A percentile compares a stretch with the other conserved stretches of the same genome.
Evolutionary conservation across 23 red algal genomes (phyloP).

Genomic region (Gracilaria gracilis): DNA sequence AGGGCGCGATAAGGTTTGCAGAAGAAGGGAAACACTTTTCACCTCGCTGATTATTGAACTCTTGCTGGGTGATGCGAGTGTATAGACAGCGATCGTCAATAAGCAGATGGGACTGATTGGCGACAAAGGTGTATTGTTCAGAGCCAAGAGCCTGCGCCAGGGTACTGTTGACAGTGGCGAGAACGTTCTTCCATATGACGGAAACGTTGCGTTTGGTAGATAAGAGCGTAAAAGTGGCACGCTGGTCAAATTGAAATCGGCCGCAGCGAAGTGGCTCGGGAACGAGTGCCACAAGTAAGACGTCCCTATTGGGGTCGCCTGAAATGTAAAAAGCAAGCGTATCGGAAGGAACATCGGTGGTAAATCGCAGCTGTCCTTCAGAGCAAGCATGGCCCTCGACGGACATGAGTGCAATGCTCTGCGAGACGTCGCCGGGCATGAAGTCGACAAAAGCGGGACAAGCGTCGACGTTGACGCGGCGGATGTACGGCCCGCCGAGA

Average conservation of each 20-base stretch:
- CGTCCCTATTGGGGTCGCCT: neutral
- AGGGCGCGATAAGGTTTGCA: neutral
- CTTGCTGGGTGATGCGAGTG: constrained; percentile 21
- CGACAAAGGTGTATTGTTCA: constrained; percentile 27
- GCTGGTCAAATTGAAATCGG: constrained; percentile 31
- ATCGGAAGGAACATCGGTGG: neutral
- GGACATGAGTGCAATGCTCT: constrained; percentile 3
- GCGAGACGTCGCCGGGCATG: constrained; percentile 25
- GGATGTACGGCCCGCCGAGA: constrained; percentile 28
- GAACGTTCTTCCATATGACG: constrained; percentile 8
- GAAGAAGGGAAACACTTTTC: constrained; percentile 35
- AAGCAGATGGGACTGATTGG: constrained; percentile 20
- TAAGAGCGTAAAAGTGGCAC: constrained; percentile 13
- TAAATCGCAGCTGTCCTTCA: neutral
- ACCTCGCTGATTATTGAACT: constrained; percentile 8
- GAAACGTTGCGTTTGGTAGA: neutral
- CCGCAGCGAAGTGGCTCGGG: neutral
- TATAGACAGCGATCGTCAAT: constrained; percentile 51
- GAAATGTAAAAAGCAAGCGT: neutral
- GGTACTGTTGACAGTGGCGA: constrained; percentile 2
- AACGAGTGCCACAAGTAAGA: neutral
- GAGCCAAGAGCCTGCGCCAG: neutral
- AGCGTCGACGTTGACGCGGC: neutral
- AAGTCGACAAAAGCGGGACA: constrained; percentile 32
- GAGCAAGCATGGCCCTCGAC: constrained; percentile 3